Evolutionary conservation across 1,284 basidiomycete species (phyloP).

Genomic region (Puccinia coronata): DNA sequence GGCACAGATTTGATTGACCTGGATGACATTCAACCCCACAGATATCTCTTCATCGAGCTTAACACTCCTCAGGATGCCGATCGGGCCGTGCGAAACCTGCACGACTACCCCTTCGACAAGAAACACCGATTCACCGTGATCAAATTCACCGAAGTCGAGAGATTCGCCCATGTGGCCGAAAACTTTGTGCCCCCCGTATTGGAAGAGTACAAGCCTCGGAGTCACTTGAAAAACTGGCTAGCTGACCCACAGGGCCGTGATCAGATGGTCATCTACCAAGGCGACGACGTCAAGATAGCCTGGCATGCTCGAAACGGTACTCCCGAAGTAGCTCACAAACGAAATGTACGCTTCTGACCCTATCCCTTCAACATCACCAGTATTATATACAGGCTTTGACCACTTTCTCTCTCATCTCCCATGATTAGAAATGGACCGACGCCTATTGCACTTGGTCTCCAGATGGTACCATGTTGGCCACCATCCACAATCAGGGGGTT

Average conservation of each 20-base stretch:
- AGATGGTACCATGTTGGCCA: slow-evolving; percentile 87
- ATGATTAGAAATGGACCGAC: slow-evolving; percentile 90
- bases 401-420: no score
- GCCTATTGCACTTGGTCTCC: slow-evolving; percentile 98
- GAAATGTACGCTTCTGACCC: slow-evolving; percentile 64
- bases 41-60: slow-evolving; percentile 88
- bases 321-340: slow-evolving; percentile 75
- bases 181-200: slow-evolving; percentile 76
- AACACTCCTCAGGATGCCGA: slow-evolving; percentile 77
- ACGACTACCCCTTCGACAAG: slow-evolving; percentile 86
- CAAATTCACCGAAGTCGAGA: slow-evolving; percentile 89
- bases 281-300: slow-evolving; percentile 83
- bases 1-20: no score
- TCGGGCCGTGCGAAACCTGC: slow-evolving; percentile 74
- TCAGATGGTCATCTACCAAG: slow-evolving; percentile 91
- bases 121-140: slow-evolving; percentile 88
- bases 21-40: no score
- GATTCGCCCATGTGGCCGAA: slow-evolving; percentile 77
- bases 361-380: neutral
- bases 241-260: slow-evolving; percentile 89
- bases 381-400: no score
- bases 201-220: slow-evolving; percentile 80
- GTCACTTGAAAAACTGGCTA: slow-evolving; percentile 93
- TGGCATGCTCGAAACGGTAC: slow-evolving; percentile 93
- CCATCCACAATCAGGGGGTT: slow-evolving; percentile 92